These are phyloP conservation scores for Hysterium pulicare DNA, from an alignment of 2,329 filamentous ascomycete genomes.

Conservation along the genomic window DNA sequence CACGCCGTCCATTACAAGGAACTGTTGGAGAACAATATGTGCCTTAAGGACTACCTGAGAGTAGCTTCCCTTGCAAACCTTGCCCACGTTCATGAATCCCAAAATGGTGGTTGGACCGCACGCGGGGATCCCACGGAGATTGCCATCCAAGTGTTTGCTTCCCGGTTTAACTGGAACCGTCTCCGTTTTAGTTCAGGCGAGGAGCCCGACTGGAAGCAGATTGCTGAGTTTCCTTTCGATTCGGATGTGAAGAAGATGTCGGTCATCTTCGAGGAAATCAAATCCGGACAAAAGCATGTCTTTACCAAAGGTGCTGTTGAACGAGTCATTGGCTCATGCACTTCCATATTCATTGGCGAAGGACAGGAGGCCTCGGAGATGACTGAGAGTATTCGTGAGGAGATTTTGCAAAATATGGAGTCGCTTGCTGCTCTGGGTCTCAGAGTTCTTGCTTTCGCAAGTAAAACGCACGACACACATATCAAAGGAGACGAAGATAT, in stretches of 20 bases:
- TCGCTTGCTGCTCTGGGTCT: constrained; percentile 63
- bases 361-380: constrained; percentile 42
- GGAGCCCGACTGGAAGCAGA: constrained; percentile 27
- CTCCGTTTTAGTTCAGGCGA: constrained; percentile 52
- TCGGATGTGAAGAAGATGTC: constrained; percentile 76
- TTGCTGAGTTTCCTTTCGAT: constrained; percentile 71
- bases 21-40: constrained; percentile 18
- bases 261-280: constrained; percentile 57
- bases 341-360: constrained; percentile 47
- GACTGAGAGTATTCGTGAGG: constrained; percentile 51
- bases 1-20: constrained; percentile 19
- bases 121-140: constrained; percentile 58
- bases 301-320: constrained; percentile 70
- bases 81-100: constrained; percentile 47
- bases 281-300: constrained; percentile 43
- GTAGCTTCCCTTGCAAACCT: constrained; percentile 47
- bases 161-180: constrained; percentile 64
- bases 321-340: constrained; percentile 63
- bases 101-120: constrained; percentile 36
- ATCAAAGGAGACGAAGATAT: constrained; percentile 45
- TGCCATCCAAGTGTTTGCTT: constrained; percentile 70
- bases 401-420: constrained; percentile 67
- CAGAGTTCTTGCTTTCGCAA: constrained; percentile 65
- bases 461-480: constrained; percentile 43
- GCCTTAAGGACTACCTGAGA: constrained; percentile 33